Percentiles rank a stretch among this genome's conserved stretches.
These are phyloP conservation scores for Nannizzia gypsea DNA, from an alignment of 2,329 filamentous ascomycete genomes.

Conservation along the genomic window DNA sequence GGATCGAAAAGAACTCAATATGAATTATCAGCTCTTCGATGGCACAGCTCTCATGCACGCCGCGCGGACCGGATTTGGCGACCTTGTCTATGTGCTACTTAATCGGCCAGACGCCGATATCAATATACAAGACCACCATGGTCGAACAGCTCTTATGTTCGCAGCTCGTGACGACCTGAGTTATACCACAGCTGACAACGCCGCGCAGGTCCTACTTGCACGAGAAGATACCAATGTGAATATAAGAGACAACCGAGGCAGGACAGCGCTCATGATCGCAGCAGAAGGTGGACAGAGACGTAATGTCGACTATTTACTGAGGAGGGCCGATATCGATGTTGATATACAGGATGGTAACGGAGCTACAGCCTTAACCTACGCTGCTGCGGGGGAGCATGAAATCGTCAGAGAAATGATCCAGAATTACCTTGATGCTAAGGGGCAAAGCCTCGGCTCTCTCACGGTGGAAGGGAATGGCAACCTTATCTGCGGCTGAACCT, in stretches of 20 bases:
- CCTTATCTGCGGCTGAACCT: not conserved
- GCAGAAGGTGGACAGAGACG: not conserved
- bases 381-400: not conserved
- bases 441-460: not conserved
- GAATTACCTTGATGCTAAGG: not conserved
- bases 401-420: not conserved
- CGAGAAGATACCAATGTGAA: slow-evolving; percentile 4
- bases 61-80: slow-evolving; percentile 20
- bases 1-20: not conserved
- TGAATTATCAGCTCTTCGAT: not conserved
- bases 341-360: not conserved
- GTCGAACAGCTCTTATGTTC: not conserved
- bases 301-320: not conserved
- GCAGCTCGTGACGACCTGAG: not conserved
- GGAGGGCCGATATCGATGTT: not conserved
- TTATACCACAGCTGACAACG: not conserved
- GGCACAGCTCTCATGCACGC: slow-evolving; percentile 1
- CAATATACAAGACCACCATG: not conserved
- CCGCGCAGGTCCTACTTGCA: not conserved
- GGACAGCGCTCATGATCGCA: not conserved
- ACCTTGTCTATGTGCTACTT: slow-evolving; percentile 22
- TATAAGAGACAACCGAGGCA: not conserved
- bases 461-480: not conserved
- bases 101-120: not conserved
- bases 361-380: not conserved